Conservation (phyloP, 345 rosid genomes). For the Theobroma cacao region DNA sequence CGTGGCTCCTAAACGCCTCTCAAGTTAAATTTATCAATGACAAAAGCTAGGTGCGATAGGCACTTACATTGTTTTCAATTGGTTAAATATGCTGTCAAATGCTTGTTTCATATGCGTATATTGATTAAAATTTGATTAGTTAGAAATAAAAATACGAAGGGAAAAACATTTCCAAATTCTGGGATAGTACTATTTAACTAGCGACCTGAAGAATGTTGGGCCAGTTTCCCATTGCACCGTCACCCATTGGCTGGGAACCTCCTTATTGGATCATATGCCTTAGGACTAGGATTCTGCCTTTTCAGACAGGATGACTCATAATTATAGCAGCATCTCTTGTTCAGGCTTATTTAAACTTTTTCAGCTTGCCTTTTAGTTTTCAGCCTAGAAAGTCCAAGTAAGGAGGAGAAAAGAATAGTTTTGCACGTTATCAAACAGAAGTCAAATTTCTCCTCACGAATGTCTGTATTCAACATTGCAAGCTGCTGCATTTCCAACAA, state of each 20-base stretch:
- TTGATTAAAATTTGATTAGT: too few species aligned
- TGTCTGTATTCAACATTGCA: background rate
- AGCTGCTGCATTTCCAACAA: background rate
- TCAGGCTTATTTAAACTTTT: background rate
- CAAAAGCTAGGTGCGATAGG: background rate
- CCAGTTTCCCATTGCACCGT: background rate
- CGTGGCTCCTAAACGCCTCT: conserved; percentile 15
- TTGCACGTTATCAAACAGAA: background rate
- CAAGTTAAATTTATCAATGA: conserved; percentile 11
- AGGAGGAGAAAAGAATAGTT: background rate
- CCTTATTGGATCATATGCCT: too few species aligned
- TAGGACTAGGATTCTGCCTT: background rate
- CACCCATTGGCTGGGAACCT: background rate
- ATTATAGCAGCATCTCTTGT: background rate
- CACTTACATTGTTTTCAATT: background rate
- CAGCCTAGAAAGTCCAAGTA: background rate
- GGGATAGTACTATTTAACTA: background rate
- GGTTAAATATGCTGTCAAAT: background rate
- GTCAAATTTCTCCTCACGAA: background rate
- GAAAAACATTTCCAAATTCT: too few species aligned
- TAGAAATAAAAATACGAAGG: background rate
- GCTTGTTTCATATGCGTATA: too few species aligned
- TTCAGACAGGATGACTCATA: background rate
- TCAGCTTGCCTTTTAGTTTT: background rate
- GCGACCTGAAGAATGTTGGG: background rate